Base-by-base conservation (phyloP, 2,329 filamentous ascomycete species). In the Drechslerella stenobrocha region DNA sequence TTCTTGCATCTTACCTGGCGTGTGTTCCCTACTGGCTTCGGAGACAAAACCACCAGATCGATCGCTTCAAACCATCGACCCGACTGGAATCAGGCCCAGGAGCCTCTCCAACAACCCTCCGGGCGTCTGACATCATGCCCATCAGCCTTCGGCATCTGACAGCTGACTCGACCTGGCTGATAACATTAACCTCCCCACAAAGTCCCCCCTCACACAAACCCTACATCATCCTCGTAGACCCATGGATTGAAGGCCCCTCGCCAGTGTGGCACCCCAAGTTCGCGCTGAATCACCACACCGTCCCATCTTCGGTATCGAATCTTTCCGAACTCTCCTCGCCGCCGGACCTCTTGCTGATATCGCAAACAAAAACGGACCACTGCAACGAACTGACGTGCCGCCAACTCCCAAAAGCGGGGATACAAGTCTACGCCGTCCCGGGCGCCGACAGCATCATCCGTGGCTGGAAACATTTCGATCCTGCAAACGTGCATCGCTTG, bases 181-280 rank as follows among this genome's bases (percentile, higher is more conserved):
- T 71, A 15, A 69, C 69, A 9, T 24, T 70, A 28, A 42, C 50
- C 40, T 70, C 57, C 22, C 60, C 77, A 74, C 48, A 74, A 72
- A 59, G 72, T 75, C 42, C 64, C 28, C 42, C 69, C 13, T 77
- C 77, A 26, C 78, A 79, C 9, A 78, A 78, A 51, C 80, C 81
- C 2, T 89, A 87, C 75, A 84, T 82, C 13, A 81, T 90, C 53
- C 80, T 90, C 37, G 76, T 90, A 51, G 87, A 91, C 74, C 87
- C 88, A 2, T 89, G 86, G 84, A 79, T 89, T 28, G 78, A 79
- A 8, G 84, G 84, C 0, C 77, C 81, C 2, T 83, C 84, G 8
- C 82, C 81, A 53, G 81, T 86, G 69, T 79, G 83, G 72, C 83
- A 84, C 72, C 78, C 82, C 24, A 81, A 79, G 72, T 84, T 88